These are phyloP conservation scores for Kokia cookei DNA, from an alignment of 441 rosid species.

Conservation along the genomic window DNA sequence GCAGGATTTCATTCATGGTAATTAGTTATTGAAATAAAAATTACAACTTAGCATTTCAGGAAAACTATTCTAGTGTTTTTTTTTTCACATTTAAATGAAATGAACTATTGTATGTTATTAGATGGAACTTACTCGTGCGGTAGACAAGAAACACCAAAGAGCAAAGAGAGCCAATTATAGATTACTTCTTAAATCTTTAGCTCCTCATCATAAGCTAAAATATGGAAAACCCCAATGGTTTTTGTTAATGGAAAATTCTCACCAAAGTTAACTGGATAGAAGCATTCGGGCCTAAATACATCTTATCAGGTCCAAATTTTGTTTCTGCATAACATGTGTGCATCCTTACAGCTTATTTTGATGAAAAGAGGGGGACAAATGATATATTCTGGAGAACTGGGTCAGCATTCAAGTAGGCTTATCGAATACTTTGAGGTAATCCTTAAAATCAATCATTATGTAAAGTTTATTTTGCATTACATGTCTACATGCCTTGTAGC, in stretches of 20 bases:
- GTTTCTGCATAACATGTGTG: not conserved
- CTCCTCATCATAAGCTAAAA: not conserved
- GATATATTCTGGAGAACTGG: conserved; percentile 35
- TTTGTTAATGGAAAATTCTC: not conserved
- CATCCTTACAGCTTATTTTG: conserved; percentile 32
- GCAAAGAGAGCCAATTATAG: not conserved
- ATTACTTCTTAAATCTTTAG: not conserved
- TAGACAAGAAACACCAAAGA: not conserved
- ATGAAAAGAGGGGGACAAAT: conserved; percentile 39
- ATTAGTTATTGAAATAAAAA: not conserved
- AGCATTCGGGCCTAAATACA: not conserved
- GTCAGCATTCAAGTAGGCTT: conserved; percentile 28
- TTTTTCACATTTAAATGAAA: not conserved
- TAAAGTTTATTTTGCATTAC: not conserved
- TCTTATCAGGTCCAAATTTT: not conserved
- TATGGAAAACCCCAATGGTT: not conserved
- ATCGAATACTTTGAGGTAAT: conserved; percentile 37
- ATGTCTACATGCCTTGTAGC: not conserved
- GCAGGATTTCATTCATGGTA: not conserved
- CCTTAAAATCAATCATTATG: not conserved
- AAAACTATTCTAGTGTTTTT: not conserved
- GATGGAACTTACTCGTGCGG: not conserved
- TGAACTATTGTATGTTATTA: not conserved
- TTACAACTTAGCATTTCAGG: not conserved
- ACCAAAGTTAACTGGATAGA: not conserved